Conservation (phyloP, 495 filamentous ascomycete genomes). For the Lichenothelia convexa region DNA sequence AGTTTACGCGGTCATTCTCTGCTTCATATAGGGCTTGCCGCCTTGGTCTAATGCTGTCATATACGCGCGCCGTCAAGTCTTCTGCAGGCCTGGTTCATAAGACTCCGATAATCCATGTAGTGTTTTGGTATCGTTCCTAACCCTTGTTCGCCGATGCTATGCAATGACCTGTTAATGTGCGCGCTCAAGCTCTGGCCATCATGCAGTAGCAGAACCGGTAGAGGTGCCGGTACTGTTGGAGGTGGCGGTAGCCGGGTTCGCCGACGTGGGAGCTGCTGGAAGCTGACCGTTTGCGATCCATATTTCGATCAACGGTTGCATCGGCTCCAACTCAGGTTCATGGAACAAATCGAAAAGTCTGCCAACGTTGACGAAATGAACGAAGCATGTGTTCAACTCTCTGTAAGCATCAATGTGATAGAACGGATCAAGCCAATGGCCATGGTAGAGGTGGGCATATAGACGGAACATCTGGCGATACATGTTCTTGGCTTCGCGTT, state of each 20-base stretch:
- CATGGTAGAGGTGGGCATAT: conserved; percentile 71
- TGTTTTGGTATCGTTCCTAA: too few relatives aligned
- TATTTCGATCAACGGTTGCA: conserved; percentile 80
- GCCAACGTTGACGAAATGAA: conserved; percentile 78
- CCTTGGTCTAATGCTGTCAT: too few relatives aligned
- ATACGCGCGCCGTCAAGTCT: too few relatives aligned
- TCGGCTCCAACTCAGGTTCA: conserved; percentile 75
- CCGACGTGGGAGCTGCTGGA: conserved; percentile 20
- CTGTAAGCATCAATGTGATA: conserved; percentile 79
- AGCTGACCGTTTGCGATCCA: conserved; percentile 75
- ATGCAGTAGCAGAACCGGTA: too few relatives aligned
- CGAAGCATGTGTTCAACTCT: conserved; percentile 87
- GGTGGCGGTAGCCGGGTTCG: not conserved
- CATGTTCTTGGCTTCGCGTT: conserved; percentile 71
- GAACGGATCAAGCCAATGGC: conserved; percentile 64
- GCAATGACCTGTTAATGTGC: too few relatives aligned
- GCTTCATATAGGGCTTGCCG: too few relatives aligned
- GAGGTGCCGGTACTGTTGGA: too few relatives aligned
- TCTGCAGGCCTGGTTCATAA: too few relatives aligned
- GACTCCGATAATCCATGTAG: too few relatives aligned
- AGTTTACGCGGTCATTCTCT: too few relatives aligned
- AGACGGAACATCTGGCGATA: conserved; percentile 96
- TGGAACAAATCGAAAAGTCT: conserved; percentile 67
- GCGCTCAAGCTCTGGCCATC: too few relatives aligned
- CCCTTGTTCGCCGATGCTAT: too few relatives aligned